phyloP scores from a whole-genome alignment of 768 basidiomycete genomes.

The Trametes elegans region DNA sequence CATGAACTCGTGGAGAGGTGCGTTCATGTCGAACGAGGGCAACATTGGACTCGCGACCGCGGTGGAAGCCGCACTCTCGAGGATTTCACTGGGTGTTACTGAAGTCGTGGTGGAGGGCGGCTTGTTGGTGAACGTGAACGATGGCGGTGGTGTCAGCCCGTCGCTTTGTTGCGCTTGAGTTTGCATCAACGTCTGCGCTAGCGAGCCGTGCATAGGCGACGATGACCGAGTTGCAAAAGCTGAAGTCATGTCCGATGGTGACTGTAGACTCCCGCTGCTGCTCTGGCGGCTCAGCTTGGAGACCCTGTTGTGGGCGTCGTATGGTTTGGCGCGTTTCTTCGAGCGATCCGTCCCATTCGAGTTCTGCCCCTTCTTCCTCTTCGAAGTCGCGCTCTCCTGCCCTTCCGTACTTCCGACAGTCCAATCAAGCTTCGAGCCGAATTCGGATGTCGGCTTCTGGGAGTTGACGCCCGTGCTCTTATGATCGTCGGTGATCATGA shows the following conservation, averaged over 20 bases:
- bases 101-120: background rate
- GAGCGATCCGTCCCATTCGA: constrained; percentile 26
- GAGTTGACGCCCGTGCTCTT: constrained; percentile 59
- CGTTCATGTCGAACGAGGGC: constrained; percentile 10
- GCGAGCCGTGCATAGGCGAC: constrained; percentile 26
- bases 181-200: background rate
- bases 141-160: constrained; percentile 2
- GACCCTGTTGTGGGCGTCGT: constrained; percentile 42
- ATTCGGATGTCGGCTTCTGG: constrained; percentile 22
- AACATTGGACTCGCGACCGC: constrained; percentile 10
- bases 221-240: constrained; percentile 31
- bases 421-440: constrained; percentile 15
- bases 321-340: constrained; percentile 71
- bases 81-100: background rate
- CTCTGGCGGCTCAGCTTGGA: constrained; percentile 28
- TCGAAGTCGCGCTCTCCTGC: constrained; percentile 39
- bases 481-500: constrained; percentile 99
- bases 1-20: constrained; percentile 11
- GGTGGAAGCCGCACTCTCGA: constrained; percentile 8
- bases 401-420: constrained; percentile 12
- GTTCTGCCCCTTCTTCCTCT: constrained; percentile 47
- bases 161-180: no score
- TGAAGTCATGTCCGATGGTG: constrained; percentile 29
- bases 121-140: background rate
- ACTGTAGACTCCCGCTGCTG: constrained; percentile 31